A percentile compares a stretch with the other conserved stretches of the same genome.
phyloP scores from a whole-genome alignment of 176 grass and related monocot species.

The Miscanthus lutarioriparius region DNA sequence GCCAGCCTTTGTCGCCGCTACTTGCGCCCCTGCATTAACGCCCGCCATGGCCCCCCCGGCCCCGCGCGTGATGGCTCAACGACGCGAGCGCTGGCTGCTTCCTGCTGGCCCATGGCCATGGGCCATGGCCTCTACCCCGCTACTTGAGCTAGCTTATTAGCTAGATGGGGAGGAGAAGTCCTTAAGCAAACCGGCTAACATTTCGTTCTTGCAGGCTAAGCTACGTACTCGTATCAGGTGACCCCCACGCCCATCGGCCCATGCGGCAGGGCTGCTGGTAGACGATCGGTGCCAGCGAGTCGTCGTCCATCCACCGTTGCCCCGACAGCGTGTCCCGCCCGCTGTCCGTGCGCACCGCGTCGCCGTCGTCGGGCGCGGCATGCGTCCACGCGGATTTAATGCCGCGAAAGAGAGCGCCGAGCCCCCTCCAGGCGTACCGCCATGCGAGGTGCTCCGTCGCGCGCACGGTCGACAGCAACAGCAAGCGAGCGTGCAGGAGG shows the following conservation, averaged over 20 bases:
- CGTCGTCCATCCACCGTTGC: background rate
- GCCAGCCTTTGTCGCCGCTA: slow-evolving; percentile 28
- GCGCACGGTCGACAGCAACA: background rate
- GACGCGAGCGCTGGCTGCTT: background rate
- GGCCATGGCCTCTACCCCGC: too few species aligned
- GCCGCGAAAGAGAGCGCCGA: slow-evolving; percentile 26
- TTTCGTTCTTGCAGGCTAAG: background rate
- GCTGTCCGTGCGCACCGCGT: slow-evolving; percentile 25
- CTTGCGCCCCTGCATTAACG: slow-evolving; percentile 33
- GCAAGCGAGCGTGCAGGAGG: background rate
- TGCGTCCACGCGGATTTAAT: slow-evolving; percentile 37
- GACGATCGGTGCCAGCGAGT: background rate
- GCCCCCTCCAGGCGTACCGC: slow-evolving; percentile 25
- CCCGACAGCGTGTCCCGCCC: slow-evolving; percentile 25
- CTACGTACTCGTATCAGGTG: background rate
- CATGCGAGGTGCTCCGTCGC: slow-evolving; percentile 44
- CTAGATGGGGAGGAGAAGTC: background rate
- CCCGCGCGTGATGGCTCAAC: slow-evolving; percentile 25
- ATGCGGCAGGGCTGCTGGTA: background rate
- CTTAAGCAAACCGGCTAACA: background rate
- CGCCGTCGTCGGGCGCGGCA: slow-evolving; percentile 31
- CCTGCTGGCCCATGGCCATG: background rate
- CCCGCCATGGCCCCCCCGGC: background rate
- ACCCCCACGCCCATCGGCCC: background rate
- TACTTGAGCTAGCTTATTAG: background rate